Evolutionary conservation across 2,329 filamentous ascomycete genomes (phyloP).

Genomic region (Colletotrichum aenigma): DNA sequence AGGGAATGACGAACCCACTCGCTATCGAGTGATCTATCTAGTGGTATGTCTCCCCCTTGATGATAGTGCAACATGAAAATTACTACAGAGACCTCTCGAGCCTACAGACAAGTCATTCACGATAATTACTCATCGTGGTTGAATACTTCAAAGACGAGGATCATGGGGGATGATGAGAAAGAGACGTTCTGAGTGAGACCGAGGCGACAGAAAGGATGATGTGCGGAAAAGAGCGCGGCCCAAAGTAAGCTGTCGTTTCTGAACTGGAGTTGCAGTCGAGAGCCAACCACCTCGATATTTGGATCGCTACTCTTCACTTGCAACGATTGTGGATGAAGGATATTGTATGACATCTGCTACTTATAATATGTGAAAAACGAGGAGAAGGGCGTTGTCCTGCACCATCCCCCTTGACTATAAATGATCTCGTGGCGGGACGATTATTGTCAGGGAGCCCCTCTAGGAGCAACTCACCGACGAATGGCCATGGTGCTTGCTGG

Average conservation of each 20-base stretch:
- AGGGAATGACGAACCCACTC: not conserved
- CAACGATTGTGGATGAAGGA: not conserved
- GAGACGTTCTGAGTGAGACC: rapidly evolving
- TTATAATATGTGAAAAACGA: not conserved
- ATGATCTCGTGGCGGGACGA: not conserved
- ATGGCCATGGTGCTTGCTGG: too few relatives aligned
- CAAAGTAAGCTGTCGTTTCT: rapidly evolving
- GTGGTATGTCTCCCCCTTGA: too few relatives aligned
- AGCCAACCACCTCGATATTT: not conserved
- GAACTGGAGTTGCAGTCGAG: not conserved
- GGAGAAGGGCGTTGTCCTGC: not conserved
- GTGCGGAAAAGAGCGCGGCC: not conserved
- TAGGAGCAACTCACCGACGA: too few relatives aligned
- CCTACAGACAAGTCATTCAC: not conserved
- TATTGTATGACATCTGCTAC: not conserved
- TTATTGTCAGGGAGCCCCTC: too few relatives aligned
- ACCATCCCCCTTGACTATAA: rapidly evolving
- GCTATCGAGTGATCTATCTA: not conserved
- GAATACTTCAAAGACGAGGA: not conserved
- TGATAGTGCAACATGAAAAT: not conserved
- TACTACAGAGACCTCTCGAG: not conserved
- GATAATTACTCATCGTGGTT: not conserved
- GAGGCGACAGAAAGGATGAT: not conserved
- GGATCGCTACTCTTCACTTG: not conserved
- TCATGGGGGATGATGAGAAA: not conserved